phyloP scores from a whole-genome alignment of 371 early-diverging fungal genomes.

The Mortierella sp. region DNA sequence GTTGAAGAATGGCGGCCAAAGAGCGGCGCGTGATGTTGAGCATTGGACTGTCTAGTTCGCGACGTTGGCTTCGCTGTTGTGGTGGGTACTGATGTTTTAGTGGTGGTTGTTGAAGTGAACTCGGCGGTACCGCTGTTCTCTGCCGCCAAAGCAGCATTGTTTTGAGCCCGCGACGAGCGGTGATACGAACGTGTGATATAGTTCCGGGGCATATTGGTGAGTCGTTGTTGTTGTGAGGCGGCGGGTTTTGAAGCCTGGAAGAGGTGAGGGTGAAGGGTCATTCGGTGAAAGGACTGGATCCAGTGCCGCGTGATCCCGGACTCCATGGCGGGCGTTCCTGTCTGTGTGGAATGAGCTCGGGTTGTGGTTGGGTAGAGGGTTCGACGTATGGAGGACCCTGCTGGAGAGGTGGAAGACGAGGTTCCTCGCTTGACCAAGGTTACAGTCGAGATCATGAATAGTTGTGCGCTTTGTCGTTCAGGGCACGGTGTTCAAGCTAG shows the following conservation, averaged over 20 bases:
- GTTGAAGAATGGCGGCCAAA: constrained; percentile 15
- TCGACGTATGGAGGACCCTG: constrained; percentile 8
- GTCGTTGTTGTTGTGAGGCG: not conserved
- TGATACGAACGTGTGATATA: constrained; percentile 5
- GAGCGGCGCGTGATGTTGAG: not conserved
- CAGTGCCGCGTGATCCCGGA: constrained; percentile 52
- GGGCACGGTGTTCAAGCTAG: not conserved
- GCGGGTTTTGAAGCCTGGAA: not conserved
- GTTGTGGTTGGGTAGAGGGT: not conserved
- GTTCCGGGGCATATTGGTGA: not conserved
- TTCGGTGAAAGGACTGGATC: constrained; percentile 47
- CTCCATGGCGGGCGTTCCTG: constrained; percentile 12
- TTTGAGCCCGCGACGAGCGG: constrained; percentile 11
- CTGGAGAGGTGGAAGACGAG: constrained; percentile 16
- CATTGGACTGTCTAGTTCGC: not conserved
- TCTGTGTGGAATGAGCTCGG: not conserved
- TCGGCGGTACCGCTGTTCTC: not conserved
- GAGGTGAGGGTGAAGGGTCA: constrained; percentile 43
- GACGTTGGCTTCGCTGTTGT: not conserved
- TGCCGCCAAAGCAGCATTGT: not conserved
- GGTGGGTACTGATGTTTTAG: not conserved
- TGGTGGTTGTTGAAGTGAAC: not conserved
- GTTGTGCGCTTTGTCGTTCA: not conserved
- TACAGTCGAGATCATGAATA: constrained; percentile 38
- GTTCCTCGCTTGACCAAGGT: constrained; percentile 37